Percentiles rank a stretch among this genome's conserved stretches.
phyloP scores from a whole-genome alignment of 2,329 filamentous ascomycete genomes.

The Penicillium sp. region DNA sequence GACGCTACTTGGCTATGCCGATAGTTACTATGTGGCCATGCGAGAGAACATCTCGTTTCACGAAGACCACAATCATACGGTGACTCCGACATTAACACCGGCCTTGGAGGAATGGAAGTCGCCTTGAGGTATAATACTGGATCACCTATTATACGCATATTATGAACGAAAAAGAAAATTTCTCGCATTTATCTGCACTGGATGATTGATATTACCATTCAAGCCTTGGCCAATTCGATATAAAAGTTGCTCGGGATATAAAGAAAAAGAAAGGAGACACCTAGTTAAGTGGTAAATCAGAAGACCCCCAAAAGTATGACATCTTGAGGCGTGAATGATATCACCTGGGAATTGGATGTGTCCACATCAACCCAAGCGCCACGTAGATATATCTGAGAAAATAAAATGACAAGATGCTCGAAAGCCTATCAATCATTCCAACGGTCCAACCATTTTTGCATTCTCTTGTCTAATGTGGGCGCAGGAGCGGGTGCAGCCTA shows the following conservation, averaged over 20 bases:
- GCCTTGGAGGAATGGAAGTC: conserved; percentile 24
- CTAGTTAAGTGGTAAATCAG: background rate
- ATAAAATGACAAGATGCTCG: background rate
- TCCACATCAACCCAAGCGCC: background rate
- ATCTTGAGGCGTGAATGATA: background rate
- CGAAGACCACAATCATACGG: conserved; percentile 21
- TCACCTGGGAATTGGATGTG: background rate
- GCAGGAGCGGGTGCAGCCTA: conserved; percentile 55
- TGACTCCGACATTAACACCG: conserved; percentile 24
- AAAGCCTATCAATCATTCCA: conserved; percentile 54
- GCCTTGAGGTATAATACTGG: conserved; percentile 3
- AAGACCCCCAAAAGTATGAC: background rate
- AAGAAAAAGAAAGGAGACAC: background rate
- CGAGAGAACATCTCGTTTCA: conserved; percentile 77
- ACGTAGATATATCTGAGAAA: background rate
- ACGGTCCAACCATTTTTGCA: conserved; percentile 57
- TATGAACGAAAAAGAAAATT: conserved; percentile 1
- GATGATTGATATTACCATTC: background rate
- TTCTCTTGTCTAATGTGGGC: conserved; percentile 49
- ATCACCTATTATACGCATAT: background rate
- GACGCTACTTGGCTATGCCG: conserved; percentile 79
- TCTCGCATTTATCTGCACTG: background rate
- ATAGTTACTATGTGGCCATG: conserved; percentile 89
- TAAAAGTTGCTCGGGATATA: background rate
- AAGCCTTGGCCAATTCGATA: background rate